Base-by-base conservation (phyloP, 1,284 basidiomycete species). In the Ustilago shanxiensis region DNA sequence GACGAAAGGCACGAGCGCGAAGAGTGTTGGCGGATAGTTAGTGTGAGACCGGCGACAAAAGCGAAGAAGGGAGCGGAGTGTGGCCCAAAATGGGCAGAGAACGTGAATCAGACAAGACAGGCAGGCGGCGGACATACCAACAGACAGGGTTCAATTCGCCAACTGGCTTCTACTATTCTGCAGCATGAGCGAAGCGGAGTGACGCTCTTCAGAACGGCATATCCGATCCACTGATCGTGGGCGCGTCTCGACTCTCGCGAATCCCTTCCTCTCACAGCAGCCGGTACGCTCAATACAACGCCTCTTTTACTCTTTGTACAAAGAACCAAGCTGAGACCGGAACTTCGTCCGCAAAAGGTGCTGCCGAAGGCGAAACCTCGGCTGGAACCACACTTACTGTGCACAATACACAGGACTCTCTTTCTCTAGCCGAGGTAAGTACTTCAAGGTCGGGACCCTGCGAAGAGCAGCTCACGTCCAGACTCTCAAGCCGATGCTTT, bases 41-140 rank as follows among this genome's bases (percentile, higher is more conserved):
- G n/a, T n/a, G 33, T 10, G 35, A 54, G 14, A 37, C 50, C 16
- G 50, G 50, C 50, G 52, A 54, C 35, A 54, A 54, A 54, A 26
- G 33, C 22, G 22, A 35, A 54, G 9, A 24, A 33, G 31, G 31
- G 31, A 5, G 31, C 11, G 31, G 11, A 33, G 31, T n/a, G n/a
- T n/a, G n/a, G n/a, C n/a, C n/a, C n/a, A n/a, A n/a, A n/a, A n/a
- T n/a, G n/a, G n/a, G n/a, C n/a, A n/a, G n/a, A n/a, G n/a, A n/a
- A n/a, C n/a, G n/a, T n/a, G n/a, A n/a, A n/a, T n/a, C n/a, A n/a
- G n/a, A n/a, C n/a, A n/a, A n/a, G n/a, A n/a, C n/a, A n/a, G n/a
- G n/a, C n/a, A n/a, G n/a, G n/a, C n/a, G n/a, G n/a, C n/a, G n/a
- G n/a, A n/a, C n/a, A 8, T 11, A 47, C 44, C 8, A 9, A 26